Evolutionary conservation across 768 basidiomycete species (phyloP), one percentile per base, ranked within the genome.

Genomic region (Collybiopsis confluens): DNA sequence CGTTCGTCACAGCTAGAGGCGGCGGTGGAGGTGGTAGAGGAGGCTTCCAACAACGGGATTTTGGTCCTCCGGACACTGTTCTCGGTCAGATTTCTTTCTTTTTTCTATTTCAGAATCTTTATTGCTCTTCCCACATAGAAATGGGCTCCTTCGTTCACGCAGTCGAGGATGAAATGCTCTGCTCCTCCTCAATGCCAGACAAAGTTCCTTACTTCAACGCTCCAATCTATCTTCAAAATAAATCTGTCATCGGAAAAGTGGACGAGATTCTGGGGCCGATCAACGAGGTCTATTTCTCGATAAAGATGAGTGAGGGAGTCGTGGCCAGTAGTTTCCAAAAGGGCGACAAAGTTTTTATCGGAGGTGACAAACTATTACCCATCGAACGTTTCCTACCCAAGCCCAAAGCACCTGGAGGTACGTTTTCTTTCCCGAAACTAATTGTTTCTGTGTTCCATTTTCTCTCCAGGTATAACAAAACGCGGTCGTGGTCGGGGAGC

Each of bases 261-360:
- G 97, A 99, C 71, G 97, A 99, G 71, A 98, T 99, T 61, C 81
- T 99, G n/a, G 97, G 97, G 2, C 96, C 97, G 15, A 95, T 99
- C 68, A 99, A 97, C 67, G 93, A 98, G 67, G 94, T 98, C 55
- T 98, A 85, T 71, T 98, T 99, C 66, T 95, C 94, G 2, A 81
- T 99, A 59, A 99, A 98, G 76, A 97, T 98, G 89, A 83, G 86
- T 18, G 87, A 90, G 54, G 97, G 97, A 28, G 93, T 98, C 87
- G 83, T 95, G 45, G 95, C 97, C 7, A 87, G 74, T 60, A 93
- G 91, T 68, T 99, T 99, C 74, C 90, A 96, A 73, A 91, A 89
- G 64, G 97, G 97, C 42, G 97, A 99, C 75, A 98, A 96, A 67
- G 91, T 99, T 41, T 99, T 91, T 69, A 98, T 99, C 65, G 91